Percentiles rank a stretch among this genome's conserved stretches.
Evolutionary conservation across 2,329 filamentous ascomycete species (phyloP).

Genomic region (Byssothecium circinans): DNA sequence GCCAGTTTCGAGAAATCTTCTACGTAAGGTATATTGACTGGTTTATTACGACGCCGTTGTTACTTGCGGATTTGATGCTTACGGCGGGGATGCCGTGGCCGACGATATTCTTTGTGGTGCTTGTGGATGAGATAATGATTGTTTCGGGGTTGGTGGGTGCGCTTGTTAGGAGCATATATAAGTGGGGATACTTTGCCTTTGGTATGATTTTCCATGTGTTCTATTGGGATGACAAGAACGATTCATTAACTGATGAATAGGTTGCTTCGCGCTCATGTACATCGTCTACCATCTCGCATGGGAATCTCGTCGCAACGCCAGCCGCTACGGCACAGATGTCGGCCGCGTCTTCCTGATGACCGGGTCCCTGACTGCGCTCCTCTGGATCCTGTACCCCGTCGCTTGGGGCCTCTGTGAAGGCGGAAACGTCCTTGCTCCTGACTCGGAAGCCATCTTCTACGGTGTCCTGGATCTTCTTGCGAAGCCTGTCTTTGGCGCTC

Average conservation of each 20-base stretch:
- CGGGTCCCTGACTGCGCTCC: conserved; percentile 60
- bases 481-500: conserved; percentile 64
- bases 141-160: conserved; percentile 68
- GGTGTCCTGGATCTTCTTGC: conserved; percentile 66
- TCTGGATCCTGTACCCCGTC: conserved; percentile 66
- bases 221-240: background rate
- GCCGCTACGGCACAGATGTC: conserved; percentile 57
- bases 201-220: conserved; percentile 24
- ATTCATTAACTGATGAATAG: conserved; percentile 6
- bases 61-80: conserved; percentile 64
- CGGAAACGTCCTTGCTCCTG: conserved; percentile 65
- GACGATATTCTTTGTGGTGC: conserved; percentile 62
- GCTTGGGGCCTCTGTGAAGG: conserved; percentile 66
- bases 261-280: conserved; percentile 56
- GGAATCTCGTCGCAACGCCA: conserved; percentile 60
- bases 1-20: conserved; percentile 63
- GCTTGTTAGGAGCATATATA: conserved; percentile 63
- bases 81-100: conserved; percentile 67
- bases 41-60: conserved; percentile 65
- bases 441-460: conserved; percentile 70
- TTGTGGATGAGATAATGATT: conserved; percentile 68
- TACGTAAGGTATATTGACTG: conserved; percentile 69
- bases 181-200: conserved; percentile 68
- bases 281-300: conserved; percentile 62
- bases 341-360: conserved; percentile 57